Percentiles rank a stretch among this genome's conserved stretches.
These are phyloP conservation scores for Hymenoscyphus albidus DNA, from an alignment of 2,329 filamentous ascomycete genomes.

Conservation along the genomic window DNA sequence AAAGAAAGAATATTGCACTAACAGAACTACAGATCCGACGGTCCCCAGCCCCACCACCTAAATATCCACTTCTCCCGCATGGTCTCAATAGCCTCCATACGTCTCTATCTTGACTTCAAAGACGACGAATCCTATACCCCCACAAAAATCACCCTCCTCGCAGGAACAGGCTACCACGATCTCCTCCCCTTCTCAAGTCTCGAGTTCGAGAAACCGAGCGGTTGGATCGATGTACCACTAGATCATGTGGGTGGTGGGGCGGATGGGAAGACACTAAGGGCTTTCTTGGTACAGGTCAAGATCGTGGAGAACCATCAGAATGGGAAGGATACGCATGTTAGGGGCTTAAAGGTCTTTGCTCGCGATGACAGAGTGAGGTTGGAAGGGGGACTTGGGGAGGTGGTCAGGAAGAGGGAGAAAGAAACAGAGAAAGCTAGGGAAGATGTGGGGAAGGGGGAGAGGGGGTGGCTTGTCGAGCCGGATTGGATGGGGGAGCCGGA, in stretches of 20 bases:
- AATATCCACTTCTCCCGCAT: constrained; percentile 84
- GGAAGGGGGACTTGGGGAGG: constrained; percentile 14
- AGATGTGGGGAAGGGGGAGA: constrained; percentile 12
- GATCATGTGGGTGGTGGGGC: constrained; percentile 53
- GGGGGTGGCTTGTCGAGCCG: constrained; percentile 28
- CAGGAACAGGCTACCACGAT: constrained; percentile 87
- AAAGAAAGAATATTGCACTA: not conserved
- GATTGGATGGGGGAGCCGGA: constrained; percentile 37
- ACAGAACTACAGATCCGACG: constrained; percentile 62
- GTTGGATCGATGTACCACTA: constrained; percentile 85
- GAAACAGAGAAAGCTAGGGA: not conserved
- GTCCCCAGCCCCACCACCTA: constrained; percentile 75
- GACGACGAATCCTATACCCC: constrained; percentile 96
- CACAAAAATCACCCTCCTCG: constrained; percentile 83
- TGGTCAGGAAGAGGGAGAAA: no score
- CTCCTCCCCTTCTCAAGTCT: constrained; percentile 83
- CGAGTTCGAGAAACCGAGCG: constrained; percentile 71
- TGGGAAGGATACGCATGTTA: constrained; percentile 96
- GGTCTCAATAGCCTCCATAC: constrained; percentile 71
- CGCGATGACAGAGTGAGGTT: constrained; percentile 30
- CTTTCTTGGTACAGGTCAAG: constrained; percentile 85
- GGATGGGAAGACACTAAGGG: constrained; percentile 72
- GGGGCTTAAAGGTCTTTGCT: constrained; percentile 83
- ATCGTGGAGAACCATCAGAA: constrained; percentile 98
- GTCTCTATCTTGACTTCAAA: constrained; percentile 86